These are phyloP conservation scores for Aspergillus wentii DNA, from an alignment of 495 filamentous ascomycete genomes.

Conservation along the genomic window DNA sequence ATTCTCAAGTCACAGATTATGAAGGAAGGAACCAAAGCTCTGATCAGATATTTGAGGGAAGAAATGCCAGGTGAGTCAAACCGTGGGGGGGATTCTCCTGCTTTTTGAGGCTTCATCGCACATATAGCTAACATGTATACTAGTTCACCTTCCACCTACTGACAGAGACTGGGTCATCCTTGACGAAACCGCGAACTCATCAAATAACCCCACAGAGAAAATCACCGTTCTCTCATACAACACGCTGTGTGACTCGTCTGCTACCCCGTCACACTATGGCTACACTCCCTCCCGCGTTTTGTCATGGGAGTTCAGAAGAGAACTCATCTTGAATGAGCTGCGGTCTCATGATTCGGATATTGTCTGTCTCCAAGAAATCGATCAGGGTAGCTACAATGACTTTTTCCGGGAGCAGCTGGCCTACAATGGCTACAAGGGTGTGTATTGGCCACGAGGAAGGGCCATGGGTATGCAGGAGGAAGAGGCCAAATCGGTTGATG, in stretches of 20 bases:
- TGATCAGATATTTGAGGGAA: slow-evolving; percentile 79
- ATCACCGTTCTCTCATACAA: slow-evolving; percentile 89
- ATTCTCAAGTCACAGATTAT: slow-evolving; percentile 69
- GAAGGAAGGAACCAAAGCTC: slow-evolving; percentile 77
- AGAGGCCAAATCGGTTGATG: slow-evolving; percentile 82
- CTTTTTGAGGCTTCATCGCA: too few relatives aligned
- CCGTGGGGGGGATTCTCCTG: too few relatives aligned
- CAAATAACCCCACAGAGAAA: slow-evolving; percentile 42
- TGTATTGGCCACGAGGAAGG: slow-evolving; percentile 82
- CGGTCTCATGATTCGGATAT: slow-evolving; percentile 79
- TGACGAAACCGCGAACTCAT: slow-evolving; percentile 48
- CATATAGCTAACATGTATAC: slow-evolving; percentile 11
- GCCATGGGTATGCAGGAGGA: slow-evolving; percentile 87
- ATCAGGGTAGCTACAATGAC: slow-evolving; percentile 82
- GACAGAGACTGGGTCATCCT: slow-evolving; percentile 66
- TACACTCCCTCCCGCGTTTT: slow-evolving; percentile 77
- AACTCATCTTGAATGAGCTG: slow-evolving; percentile 76
- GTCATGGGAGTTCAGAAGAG: slow-evolving; percentile 78
- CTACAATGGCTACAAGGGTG: slow-evolving; percentile 82
- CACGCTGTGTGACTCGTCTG: slow-evolving; percentile 87
- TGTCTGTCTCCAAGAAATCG: slow-evolving; percentile 88
- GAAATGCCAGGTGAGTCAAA: slow-evolving; percentile 71
- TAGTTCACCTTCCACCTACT: slow-evolving; percentile 60
- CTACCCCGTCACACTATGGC: slow-evolving; percentile 77
- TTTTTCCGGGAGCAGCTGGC: slow-evolving; percentile 80